Conservation (phyloP, 306 rosid species). For the Casuarina equisetifolia region DNA sequence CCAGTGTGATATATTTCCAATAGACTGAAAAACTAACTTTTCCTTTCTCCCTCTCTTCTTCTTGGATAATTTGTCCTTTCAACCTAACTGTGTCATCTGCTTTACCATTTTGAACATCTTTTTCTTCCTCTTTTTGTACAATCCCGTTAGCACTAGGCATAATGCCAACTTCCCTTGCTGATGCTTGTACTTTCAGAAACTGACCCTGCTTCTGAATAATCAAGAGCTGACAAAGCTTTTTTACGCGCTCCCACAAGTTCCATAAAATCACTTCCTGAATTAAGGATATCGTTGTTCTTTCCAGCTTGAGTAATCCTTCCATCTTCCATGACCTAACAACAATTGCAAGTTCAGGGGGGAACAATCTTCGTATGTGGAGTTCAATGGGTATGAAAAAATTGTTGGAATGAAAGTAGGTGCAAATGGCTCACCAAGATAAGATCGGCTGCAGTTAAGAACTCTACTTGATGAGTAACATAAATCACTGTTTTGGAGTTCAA, state of each 20-base stretch:
- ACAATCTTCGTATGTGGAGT: not conserved
- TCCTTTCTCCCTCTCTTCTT: slow-evolving; percentile 73
- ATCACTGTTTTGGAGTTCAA: slow-evolving; percentile 74
- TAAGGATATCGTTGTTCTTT: slow-evolving; percentile 48
- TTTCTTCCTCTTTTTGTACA: slow-evolving; percentile 22
- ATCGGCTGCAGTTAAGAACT: slow-evolving; percentile 84
- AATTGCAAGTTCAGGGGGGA: not conserved
- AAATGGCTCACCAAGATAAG: slow-evolving; percentile 64
- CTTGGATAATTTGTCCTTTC: slow-evolving; percentile 67
- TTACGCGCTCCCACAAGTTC: slow-evolving; percentile 66
- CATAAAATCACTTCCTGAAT: slow-evolving; percentile 54
- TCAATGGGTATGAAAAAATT: not conserved
- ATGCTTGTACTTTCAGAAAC: slow-evolving; percentile 17
- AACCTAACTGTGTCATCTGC: slow-evolving; percentile 23
- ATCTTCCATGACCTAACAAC: slow-evolving; percentile 62
- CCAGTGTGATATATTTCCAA: slow-evolving; percentile 53
- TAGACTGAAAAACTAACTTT: slow-evolving; percentile 53
- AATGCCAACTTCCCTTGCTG: slow-evolving; percentile 18
- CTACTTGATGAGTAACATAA: slow-evolving; percentile 88
- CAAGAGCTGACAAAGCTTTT: slow-evolving; percentile 52
- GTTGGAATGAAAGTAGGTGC: not conserved
- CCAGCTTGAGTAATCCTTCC: slow-evolving; percentile 66
- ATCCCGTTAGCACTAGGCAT: slow-evolving; percentile 7
- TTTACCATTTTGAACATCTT: slow-evolving; percentile 29
- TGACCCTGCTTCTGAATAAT: slow-evolving; percentile 19